These are phyloP conservation scores for Cutaneotrichosporon mucoides DNA, from an alignment of 1,284 basidiomycete species.

Conservation along the genomic window DNA sequence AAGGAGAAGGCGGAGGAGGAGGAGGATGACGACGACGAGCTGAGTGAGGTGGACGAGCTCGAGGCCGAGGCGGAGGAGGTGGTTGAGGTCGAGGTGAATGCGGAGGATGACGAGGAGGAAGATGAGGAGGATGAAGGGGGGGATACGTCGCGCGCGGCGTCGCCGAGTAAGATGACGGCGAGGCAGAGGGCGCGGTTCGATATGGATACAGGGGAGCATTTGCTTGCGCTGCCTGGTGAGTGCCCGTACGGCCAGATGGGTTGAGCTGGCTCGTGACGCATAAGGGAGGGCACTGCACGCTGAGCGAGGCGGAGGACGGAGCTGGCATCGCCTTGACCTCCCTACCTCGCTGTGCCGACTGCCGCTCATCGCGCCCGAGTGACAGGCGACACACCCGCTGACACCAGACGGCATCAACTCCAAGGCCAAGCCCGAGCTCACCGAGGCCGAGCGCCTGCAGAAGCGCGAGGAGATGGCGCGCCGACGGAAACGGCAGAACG, in stretches of 20 bases:
- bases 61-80: constrained; percentile 10
- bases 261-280: neutral
- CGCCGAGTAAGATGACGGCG: constrained; percentile 36
- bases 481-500: constrained; percentile 75
- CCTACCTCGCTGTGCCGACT: too few species aligned
- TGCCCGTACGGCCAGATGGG: neutral
- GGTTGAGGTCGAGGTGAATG: neutral
- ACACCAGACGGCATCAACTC: constrained; percentile 53
- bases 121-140: constrained; percentile 6
- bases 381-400: too few species aligned
- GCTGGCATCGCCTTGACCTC: too few species aligned
- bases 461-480: constrained; percentile 79
- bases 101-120: neutral
- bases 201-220: constrained; percentile 14
- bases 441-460: constrained; percentile 74
- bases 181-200: constrained; percentile 28
- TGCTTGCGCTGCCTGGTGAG: constrained; percentile 32
- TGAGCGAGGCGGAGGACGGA: too few species aligned
- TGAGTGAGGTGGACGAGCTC: constrained; percentile 11
- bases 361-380: too few species aligned
- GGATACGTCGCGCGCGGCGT: constrained; percentile 13
- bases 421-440: constrained; percentile 62
- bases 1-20: constrained; percentile 16
- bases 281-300: neutral
- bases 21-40: constrained; percentile 13